Evolutionary conservation across 2,329 filamentous ascomycete genomes (phyloP).

Genomic region (Pseudogymnoascus verrucosus): DNA sequence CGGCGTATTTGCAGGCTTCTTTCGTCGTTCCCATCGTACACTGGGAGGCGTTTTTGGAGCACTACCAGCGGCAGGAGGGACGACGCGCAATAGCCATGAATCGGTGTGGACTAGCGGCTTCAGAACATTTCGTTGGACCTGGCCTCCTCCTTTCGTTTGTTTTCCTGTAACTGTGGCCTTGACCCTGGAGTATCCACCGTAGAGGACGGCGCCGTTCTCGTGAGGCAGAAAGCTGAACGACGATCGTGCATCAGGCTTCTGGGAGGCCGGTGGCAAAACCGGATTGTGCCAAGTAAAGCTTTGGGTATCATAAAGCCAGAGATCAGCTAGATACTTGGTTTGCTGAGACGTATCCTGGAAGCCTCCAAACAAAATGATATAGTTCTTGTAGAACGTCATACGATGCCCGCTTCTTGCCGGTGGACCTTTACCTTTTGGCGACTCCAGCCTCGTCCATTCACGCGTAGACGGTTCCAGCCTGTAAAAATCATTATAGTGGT

Average conservation of each 20-base stretch:
- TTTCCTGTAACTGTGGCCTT: slow-evolving; percentile 62
- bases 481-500: slow-evolving; percentile 99
- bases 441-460: slow-evolving; percentile 88
- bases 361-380: slow-evolving; percentile 89
- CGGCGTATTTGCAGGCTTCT: slow-evolving; percentile 83
- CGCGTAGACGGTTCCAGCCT: slow-evolving; percentile 71
- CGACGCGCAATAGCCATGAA: slow-evolving; percentile 84
- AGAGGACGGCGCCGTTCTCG: slow-evolving; percentile 81
- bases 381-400: slow-evolving; percentile 97
- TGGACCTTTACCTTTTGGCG: slow-evolving; percentile 64
- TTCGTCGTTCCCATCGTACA: slow-evolving; percentile 86
- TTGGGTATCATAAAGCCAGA: slow-evolving; percentile 92
- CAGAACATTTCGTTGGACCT: slow-evolving; percentile 62
- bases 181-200: slow-evolving; percentile 87
- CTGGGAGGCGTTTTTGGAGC: slow-evolving; percentile 57
- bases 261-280: slow-evolving; percentile 63
- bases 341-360: slow-evolving; percentile 96
- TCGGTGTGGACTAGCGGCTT: slow-evolving; percentile 90
- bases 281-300: slow-evolving; percentile 81
- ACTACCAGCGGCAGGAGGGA: slow-evolving; percentile 60
- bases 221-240: slow-evolving; percentile 90
- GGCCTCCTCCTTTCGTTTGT: slow-evolving; percentile 49
- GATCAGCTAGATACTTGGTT: slow-evolving; percentile 85
- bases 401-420: slow-evolving; percentile 84
- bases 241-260: slow-evolving; percentile 83